A percentile compares a stretch with the other conserved stretches of the same genome.
Evolutionary conservation across 179 eudicot genomes (phyloP).

Genomic region (Amaranthus tricolor): DNA sequence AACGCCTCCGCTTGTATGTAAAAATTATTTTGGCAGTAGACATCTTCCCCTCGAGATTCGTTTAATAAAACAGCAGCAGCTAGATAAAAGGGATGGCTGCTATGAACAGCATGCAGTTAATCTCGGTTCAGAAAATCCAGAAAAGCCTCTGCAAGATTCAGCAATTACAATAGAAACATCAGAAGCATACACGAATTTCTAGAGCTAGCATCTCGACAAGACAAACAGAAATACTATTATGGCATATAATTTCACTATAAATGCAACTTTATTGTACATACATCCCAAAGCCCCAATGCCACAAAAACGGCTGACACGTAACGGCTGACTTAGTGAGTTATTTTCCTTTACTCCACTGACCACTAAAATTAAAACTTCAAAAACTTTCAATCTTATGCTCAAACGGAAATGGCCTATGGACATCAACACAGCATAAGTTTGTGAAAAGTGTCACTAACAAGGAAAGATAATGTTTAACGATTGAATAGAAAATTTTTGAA

Average conservation of each 20-base stretch:
- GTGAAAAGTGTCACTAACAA: neutral
- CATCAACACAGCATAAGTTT: neutral
- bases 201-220: neutral
- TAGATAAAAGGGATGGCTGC: conserved; percentile 15
- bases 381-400: too few species aligned
- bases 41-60: conserved; percentile 28
- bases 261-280: neutral
- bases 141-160: conserved; percentile 17
- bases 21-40: conserved; percentile 41
- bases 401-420: too few species aligned
- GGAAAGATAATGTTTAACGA: neutral
- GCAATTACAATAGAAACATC: conserved; percentile 12
- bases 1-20: conserved; percentile 60
- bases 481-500: neutral
- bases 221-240: neutral
- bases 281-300: neutral
- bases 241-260: neutral
- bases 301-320: too few species aligned
- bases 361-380: too few species aligned
- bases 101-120: conserved; percentile 3
- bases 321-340: too few species aligned
- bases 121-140: neutral
- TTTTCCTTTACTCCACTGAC: too few species aligned
- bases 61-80: conserved; percentile 12
- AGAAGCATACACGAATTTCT: conserved; percentile 12